phyloP scores from a whole-genome alignment of 2,329 filamentous ascomycete species.

The Orbilia brochopaga region DNA sequence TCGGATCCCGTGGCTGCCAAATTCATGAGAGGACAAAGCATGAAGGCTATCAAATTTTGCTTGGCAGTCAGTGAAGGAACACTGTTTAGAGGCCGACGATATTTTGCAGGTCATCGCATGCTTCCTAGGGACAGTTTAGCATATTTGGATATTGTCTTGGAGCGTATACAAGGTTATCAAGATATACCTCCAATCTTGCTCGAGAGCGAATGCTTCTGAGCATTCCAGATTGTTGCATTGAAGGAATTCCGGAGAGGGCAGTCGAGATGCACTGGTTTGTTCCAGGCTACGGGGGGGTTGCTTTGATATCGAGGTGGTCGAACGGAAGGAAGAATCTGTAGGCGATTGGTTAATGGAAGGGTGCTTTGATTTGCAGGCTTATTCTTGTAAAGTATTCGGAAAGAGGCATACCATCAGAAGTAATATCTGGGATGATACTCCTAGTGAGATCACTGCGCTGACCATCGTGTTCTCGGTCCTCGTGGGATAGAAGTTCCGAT shows the following conservation, averaged over 20 bases:
- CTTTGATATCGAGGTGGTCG: conserved; percentile 7
- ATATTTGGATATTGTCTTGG: background rate
- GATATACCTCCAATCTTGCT: conserved; percentile 48
- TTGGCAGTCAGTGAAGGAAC: conserved; percentile 48
- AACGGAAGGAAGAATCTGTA: background rate
- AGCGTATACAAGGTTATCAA: background rate
- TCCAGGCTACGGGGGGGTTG: background rate
- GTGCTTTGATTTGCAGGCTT: background rate
- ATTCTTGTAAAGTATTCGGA: background rate
- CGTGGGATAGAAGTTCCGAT: conserved; percentile 34
- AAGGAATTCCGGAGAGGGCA: conserved; percentile 40
- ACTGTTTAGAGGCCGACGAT: conserved; percentile 30
- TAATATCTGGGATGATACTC: conserved; percentile 19
- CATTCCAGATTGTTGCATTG: conserved; percentile 47
- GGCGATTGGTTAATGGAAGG: background rate
- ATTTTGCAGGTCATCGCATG: conserved; percentile 39
- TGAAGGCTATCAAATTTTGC: conserved; percentile 35
- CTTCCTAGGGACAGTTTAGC: conserved; percentile 22
- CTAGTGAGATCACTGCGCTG: conserved; percentile 29
- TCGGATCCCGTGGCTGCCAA: conserved; percentile 45
- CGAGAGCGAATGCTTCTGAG: conserved; percentile 32
- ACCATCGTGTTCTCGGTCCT: conserved; percentile 40
- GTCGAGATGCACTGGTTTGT: conserved; percentile 12
- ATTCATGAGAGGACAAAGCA: conserved; percentile 45
- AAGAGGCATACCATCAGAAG: conserved; percentile 20